phyloP scores from a whole-genome alignment of 176 grass and related monocot genomes.

The Triticum timopheevii region DNA sequence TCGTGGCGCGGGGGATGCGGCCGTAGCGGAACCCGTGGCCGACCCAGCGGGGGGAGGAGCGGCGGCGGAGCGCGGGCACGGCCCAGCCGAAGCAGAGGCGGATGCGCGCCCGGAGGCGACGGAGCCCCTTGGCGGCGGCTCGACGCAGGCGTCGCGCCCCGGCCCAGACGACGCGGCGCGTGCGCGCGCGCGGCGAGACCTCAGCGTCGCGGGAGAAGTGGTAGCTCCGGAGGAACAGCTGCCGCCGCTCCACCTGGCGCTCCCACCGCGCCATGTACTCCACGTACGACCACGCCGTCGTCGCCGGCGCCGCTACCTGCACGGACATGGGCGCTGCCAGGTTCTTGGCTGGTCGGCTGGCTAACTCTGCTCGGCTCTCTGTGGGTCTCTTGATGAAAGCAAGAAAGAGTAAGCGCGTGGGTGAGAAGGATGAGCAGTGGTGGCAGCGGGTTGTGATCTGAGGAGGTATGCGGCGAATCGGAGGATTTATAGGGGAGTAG shows the following conservation, averaged over 20 bases:
- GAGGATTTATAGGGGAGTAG: conserved; percentile 30
- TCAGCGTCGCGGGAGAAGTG: conserved; percentile 70
- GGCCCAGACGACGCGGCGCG: conserved; percentile 62
- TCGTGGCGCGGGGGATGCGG: conserved; percentile 21
- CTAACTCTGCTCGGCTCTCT: not conserved
- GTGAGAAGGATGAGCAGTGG: not conserved
- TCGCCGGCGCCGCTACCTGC: not conserved
- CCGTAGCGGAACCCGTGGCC: conserved; percentile 17
- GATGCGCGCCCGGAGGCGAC: conserved; percentile 34
- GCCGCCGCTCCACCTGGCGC: conserved; percentile 71
- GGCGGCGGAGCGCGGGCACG: conserved; percentile 19
- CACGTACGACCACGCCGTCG: conserved; percentile 50
- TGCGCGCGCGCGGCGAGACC: conserved; percentile 30
- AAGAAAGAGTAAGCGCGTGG: not conserved
- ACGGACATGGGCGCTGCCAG: conserved; percentile 23
- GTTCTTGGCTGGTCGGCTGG: not conserved
- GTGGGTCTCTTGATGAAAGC: not conserved
- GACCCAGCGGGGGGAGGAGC: not conserved
- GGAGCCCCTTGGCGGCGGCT: conserved; percentile 31
- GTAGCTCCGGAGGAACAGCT: conserved; percentile 89
- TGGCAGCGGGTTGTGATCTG: not conserved
- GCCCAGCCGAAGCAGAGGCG: conserved; percentile 49
- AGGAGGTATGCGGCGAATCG: not conserved
- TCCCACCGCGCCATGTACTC: conserved; percentile 82
- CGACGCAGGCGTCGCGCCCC: conserved; percentile 48